Percentiles rank a stretch among this genome's conserved stretches.
Conservation (phyloP, 1,284 basidiomycete genomes). For the Prillingera fragicola region DNA sequence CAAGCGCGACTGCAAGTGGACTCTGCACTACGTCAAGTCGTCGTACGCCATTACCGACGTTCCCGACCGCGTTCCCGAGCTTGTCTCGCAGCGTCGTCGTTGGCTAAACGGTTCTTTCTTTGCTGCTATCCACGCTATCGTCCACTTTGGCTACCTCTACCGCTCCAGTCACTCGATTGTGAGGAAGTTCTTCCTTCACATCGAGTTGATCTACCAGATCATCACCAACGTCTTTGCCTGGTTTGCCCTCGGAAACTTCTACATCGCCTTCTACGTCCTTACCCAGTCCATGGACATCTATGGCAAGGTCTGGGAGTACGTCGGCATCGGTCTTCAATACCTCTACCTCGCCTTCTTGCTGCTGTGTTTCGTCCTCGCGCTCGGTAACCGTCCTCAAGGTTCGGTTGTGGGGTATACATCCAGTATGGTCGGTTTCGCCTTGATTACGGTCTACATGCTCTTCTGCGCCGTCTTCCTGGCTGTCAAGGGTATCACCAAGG, state of each 20-base stretch:
- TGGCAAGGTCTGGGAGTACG: slow-evolving; percentile 49
- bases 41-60: slow-evolving; percentile 89
- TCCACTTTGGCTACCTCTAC: slow-evolving; percentile 91
- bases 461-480: slow-evolving; percentile 63
- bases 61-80: slow-evolving; percentile 78
- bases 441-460: slow-evolving; percentile 89
- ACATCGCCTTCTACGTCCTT: slow-evolving; percentile 65
- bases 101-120: slow-evolving; percentile 99
- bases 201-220: slow-evolving; percentile 82
- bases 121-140: slow-evolving; percentile 80
- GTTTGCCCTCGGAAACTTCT: slow-evolving; percentile 86
- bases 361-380: slow-evolving; percentile 80
- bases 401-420: slow-evolving; percentile 65
- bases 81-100: slow-evolving; percentile 85
- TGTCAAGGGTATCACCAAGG: slow-evolving; percentile 65
- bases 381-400: slow-evolving; percentile 90
- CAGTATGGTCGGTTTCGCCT: slow-evolving; percentile 73
- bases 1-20: slow-evolving; percentile 79
- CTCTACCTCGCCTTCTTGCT: slow-evolving; percentile 80
- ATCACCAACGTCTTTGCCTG: slow-evolving; percentile 88
- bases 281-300: slow-evolving; percentile 24
- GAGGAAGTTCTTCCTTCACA: slow-evolving; percentile 88
- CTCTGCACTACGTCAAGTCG: slow-evolving; percentile 87
- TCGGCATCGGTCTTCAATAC: slow-evolving; percentile 78
- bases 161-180: slow-evolving; percentile 75